These are phyloP conservation scores for Coemansia aciculifera DNA, from an alignment of 192 early-diverging fungal species.

Conservation along the genomic window DNA sequence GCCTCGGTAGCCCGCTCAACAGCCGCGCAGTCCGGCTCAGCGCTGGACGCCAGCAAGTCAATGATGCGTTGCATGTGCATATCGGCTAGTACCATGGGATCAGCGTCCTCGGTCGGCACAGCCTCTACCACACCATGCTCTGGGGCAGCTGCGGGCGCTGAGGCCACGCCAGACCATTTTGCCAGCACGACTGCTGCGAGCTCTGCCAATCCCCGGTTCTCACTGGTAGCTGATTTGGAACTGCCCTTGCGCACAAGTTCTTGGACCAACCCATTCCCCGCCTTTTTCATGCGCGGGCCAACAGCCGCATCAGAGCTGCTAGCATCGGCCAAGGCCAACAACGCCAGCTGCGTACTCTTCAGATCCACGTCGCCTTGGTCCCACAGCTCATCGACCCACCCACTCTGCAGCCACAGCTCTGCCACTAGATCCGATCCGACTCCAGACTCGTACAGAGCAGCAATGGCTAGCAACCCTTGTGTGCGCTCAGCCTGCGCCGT, in stretches of 20 bases:
- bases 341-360: conserved; percentile 64
- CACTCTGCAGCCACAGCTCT: conserved; percentile 61
- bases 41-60: conserved; percentile 16
- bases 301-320: conserved; percentile 58
- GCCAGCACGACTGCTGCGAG: conserved; percentile 63
- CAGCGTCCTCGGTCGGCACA: conserved; percentile 16
- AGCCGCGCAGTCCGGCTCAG: conserved; percentile 29
- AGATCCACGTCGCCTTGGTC: conserved; percentile 79
- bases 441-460: conserved; percentile 68
- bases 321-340: conserved; percentile 42
- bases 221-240: conserved; percentile 18
- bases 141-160: conserved; percentile 27
- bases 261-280: conserved; percentile 60
- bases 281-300: conserved; percentile 65
- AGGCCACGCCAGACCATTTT: conserved; percentile 58
- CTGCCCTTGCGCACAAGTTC: conserved; percentile 56
- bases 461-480: conserved; percentile 53
- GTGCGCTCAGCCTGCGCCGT: conserved; percentile 32
- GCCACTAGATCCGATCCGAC: conserved; percentile 55
- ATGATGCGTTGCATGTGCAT: conserved; percentile 32
- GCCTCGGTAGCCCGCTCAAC: conserved; percentile 71
- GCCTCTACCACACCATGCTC: conserved; percentile 6
- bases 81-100: conserved; percentile 38
- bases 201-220: conserved; percentile 56
- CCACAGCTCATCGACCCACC: conserved; percentile 72